phyloP scores from a whole-genome alignment of 495 filamentous ascomycete genomes.

The Neurospora tetraspora region DNA sequence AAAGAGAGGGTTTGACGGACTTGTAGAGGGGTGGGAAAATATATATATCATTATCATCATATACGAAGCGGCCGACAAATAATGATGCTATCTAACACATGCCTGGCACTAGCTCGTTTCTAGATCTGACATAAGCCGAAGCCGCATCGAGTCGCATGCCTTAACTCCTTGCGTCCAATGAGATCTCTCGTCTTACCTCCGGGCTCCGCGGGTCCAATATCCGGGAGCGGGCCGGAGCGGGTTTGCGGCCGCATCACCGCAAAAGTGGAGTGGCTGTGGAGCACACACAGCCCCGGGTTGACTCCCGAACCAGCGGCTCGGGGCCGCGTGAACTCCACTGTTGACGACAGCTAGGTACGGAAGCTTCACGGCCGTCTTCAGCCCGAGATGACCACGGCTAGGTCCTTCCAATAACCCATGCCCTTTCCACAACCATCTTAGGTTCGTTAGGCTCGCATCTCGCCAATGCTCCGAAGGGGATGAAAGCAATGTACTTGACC shows the following conservation, averaged over 20 bases:
- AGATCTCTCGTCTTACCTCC: not conserved
- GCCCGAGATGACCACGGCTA: not conserved
- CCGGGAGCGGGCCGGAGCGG: not conserved
- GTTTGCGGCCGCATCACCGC: not conserved
- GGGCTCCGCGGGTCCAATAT: not conserved
- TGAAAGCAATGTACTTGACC: not conserved
- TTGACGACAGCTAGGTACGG: not conserved
- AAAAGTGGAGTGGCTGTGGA: not conserved
- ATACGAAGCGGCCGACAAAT: not conserved
- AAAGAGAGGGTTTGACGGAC: not conserved
- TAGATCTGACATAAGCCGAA: not conserved
- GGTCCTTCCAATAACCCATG: not conserved
- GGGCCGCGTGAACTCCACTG: not conserved
- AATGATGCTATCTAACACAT: not conserved
- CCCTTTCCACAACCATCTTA: not conserved
- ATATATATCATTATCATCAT: not conserved
- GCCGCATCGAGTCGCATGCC: not conserved
- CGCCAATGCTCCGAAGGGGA: slow-evolving; percentile 8
- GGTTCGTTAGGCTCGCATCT: not conserved
- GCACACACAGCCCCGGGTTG: not conserved
- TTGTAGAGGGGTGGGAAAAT: not conserved
- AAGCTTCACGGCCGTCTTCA: no score
- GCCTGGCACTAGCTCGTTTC: not conserved
- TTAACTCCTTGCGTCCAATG: not conserved
- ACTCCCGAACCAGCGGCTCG: not conserved